Evolutionary conservation across 441 rosid species (phyloP).

Genomic region (Melastoma candidum): DNA sequence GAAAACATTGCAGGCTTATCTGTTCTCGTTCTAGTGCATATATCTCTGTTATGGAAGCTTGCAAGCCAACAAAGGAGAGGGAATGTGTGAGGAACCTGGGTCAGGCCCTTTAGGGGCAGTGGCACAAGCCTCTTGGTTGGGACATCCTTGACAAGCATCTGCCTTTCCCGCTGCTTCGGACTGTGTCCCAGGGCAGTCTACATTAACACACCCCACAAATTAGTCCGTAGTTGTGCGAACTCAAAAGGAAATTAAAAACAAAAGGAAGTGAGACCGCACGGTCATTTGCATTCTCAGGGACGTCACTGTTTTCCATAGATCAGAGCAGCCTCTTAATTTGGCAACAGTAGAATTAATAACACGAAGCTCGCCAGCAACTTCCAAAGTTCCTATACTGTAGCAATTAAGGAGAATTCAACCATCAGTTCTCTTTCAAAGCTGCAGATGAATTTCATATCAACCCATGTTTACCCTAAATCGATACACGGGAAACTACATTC

Average conservation of each 20-base stretch:
- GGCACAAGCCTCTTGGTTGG: slow-evolving; percentile 86
- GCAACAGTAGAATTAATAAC: too few species aligned
- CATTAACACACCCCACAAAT: slow-evolving; percentile 8
- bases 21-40: too few species aligned
- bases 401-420: too few species aligned
- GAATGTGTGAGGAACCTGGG: slow-evolving; percentile 45
- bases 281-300: slow-evolving; percentile 83
- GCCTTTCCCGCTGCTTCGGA: slow-evolving; percentile 70
- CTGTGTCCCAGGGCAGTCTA: slow-evolving; percentile 78
- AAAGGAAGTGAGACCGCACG: slow-evolving; percentile 24
- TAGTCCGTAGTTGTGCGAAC: not conserved
- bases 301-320: slow-evolving; percentile 66
- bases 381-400: too few species aligned
- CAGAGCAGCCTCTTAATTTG: too few species aligned
- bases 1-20: too few species aligned
- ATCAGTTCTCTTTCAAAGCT: too few species aligned
- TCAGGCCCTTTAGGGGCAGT: slow-evolving; percentile 95
- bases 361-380: too few species aligned
- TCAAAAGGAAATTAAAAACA: too few species aligned
- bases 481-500: too few species aligned
- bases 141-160: slow-evolving; percentile 74
- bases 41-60: not conserved
- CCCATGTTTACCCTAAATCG: too few species aligned
- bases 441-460: too few species aligned
- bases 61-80: not conserved